Percentiles rank a stretch among this genome's conserved stretches.
Evolutionary conservation across 139 green algal genomes (phyloP).

Genomic region (Tetraselmis striata): DNA sequence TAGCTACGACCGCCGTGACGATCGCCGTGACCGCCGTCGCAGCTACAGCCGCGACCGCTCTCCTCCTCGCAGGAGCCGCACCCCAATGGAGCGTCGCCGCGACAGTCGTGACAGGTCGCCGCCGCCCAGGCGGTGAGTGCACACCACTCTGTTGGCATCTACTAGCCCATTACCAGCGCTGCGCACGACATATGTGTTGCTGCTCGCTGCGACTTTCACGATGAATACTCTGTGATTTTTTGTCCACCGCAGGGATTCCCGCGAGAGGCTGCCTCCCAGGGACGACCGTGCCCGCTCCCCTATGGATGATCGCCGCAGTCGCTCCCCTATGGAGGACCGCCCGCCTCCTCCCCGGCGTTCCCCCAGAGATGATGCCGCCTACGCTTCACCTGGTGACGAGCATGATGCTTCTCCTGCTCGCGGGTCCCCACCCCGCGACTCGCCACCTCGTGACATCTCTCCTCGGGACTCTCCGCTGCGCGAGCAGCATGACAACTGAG

Average conservation of each 20-base stretch:
- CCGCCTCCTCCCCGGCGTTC: neutral
- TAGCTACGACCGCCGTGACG: neutral
- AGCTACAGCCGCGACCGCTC: neutral
- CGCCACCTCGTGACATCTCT: too few species aligned
- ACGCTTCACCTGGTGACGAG: neutral
- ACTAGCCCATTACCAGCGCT: too few species aligned
- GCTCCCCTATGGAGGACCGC: neutral
- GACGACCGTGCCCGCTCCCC: neutral
- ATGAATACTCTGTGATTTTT: neutral
- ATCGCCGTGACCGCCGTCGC: neutral
- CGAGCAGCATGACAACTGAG: neutral
- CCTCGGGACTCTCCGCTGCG: too few species aligned
- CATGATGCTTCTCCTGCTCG: neutral
- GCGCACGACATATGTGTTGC: too few species aligned
- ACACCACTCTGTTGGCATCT: neutral
- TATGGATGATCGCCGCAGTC: neutral
- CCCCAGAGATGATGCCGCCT: neutral
- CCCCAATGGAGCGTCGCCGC: neutral
- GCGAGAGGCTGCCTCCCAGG: neutral
- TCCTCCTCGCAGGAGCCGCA: neutral
- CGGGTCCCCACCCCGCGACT: neutral
- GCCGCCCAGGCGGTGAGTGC: neutral
- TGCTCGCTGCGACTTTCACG: neutral
- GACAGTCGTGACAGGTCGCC: neutral
- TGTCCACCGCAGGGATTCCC: neutral